A percentile compares a stretch with the other conserved stretches of the same genome.
Evolutionary conservation across 139 green algal species (phyloP).

Genomic region (Mesotaenium endlicherianum): DNA sequence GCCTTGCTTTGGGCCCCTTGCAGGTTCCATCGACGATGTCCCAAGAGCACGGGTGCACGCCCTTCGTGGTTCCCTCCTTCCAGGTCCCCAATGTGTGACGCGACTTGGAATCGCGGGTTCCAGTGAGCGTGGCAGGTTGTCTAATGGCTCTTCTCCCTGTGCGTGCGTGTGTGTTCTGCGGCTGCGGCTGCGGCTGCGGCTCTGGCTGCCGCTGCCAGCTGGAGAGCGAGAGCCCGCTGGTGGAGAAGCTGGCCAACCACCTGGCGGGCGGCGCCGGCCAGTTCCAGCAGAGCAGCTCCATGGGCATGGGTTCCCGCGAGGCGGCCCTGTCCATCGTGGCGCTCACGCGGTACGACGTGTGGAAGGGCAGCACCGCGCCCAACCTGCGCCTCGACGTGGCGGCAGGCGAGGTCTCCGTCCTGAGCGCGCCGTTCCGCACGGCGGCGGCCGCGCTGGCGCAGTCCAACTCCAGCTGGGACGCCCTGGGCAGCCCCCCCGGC

Average conservation of each 20-base stretch:
- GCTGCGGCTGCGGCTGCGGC: too few species aligned
- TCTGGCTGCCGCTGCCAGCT: too few species aligned
- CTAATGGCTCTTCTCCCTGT: too few species aligned
- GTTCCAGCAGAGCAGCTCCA: background rate
- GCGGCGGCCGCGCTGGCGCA: background rate
- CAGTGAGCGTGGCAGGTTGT: too few species aligned
- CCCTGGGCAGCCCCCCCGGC: background rate
- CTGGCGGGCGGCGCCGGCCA: slow-evolving; percentile 35
- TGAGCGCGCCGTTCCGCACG: background rate
- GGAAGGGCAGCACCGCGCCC: background rate
- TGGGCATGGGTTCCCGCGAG: background rate
- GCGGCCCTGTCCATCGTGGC: slow-evolving; percentile 12
- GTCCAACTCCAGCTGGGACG: background rate
- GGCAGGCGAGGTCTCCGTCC: background rate
- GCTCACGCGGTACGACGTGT: slow-evolving; percentile 54
- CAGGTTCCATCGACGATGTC: too few species aligned
- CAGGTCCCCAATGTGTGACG: too few species aligned
- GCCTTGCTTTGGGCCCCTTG: too few species aligned
- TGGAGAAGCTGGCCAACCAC: slow-evolving; percentile 54
- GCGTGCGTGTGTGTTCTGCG: too few species aligned
- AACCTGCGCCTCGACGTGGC: background rate
- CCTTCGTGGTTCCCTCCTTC: too few species aligned
- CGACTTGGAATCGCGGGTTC: too few species aligned
- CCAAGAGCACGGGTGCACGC: too few species aligned
- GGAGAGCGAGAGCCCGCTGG: background rate